Base-by-base conservation (phyloP, 305 asterid genomes). In the Solanum hybrid region DNA sequence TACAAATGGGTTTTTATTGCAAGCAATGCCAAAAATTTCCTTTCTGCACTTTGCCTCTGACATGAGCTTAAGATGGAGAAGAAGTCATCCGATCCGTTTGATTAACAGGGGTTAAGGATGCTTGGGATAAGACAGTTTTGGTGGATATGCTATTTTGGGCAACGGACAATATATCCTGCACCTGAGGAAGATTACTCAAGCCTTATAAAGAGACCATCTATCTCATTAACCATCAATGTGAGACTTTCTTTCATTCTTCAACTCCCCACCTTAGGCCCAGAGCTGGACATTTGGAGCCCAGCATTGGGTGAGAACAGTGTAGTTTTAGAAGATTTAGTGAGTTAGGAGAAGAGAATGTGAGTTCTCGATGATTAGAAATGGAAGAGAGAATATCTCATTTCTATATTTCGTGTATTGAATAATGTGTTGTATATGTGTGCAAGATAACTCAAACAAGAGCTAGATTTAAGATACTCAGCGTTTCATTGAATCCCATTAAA, bases 91-190 rank as follows among this genome's bases (percentile, higher is more conserved):
- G 4, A 51, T 61, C 26, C 4, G 2, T 73, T 86, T 64, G 13
- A 36, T 87, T 29, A 90, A 78, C 89, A 94, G 97, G 95, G n/a
- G 89, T 39, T n/a, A 95, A 91, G 77, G 95, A 93, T 93, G 95
- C 95, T 9, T 93, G 95, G 87, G 94, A 94, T 88, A 91, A 95
- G 90, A 92, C 90, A 79, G 90, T 93, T 36, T 84, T 94, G 83
- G 96, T 93, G 85, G 95, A 94, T 77, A 94, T 95, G 95, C 88
- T 94, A 78, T 90, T 94, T 86, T 95, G 96, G 95, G 95, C 97
- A 7, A 33, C 34, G 34, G 34, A 33, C 34, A 33, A 33, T 33
- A 33, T 33, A 33, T 33, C 34, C 34, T 33, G 34, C 34, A 33
- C 34, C 34, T 33, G 34, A 51, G 0, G 2, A 51, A 7, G 2